A percentile compares a stretch with the other conserved stretches of the same genome.
Conservation (phyloP, 1,284 basidiomycete species). For the Cryptococcus depauperatus region DNA sequence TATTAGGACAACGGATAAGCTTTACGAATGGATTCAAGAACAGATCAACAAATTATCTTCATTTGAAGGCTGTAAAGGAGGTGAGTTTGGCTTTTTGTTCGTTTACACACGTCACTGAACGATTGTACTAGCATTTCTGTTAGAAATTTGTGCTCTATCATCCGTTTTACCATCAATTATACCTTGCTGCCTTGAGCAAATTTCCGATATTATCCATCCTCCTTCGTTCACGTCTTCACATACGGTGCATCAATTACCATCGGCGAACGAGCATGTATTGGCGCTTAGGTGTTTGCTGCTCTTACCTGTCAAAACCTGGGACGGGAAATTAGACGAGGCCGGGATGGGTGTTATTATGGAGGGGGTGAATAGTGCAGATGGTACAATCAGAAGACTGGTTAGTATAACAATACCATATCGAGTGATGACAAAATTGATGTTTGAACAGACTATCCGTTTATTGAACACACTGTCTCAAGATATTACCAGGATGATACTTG, state of each 20-base stretch:
- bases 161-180: neutral
- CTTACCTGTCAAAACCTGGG: slow-evolving; percentile 25
- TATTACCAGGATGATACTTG: slow-evolving; percentile 13
- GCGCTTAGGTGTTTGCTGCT: slow-evolving; percentile 28
- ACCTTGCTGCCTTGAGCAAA: neutral
- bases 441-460: slow-evolving; percentile 26
- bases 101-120: too few species aligned
- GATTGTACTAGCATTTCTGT: slow-evolving; percentile 10
- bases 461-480: slow-evolving; percentile 15
- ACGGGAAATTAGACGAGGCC: slow-evolving; percentile 22
- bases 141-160: slow-evolving; percentile 11
- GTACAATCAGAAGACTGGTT: slow-evolving; percentile 29
- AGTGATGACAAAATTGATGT: neutral
- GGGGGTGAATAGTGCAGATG: slow-evolving; percentile 33
- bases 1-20: too few species aligned
- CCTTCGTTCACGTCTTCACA: neutral
- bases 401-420: slow-evolving; percentile 6
- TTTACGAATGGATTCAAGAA: too few species aligned
- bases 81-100: too few species aligned
- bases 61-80: too few species aligned
- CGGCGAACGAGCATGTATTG: slow-evolving; percentile 31
- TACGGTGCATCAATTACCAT: slow-evolving; percentile 3
- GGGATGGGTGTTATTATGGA: slow-evolving; percentile 38
- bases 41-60: too few species aligned
- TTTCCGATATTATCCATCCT: slow-evolving; percentile 3